These are phyloP conservation scores for Pisolithus sp. DNA, from an alignment of 768 basidiomycete genomes.

Conservation along the genomic window DNA sequence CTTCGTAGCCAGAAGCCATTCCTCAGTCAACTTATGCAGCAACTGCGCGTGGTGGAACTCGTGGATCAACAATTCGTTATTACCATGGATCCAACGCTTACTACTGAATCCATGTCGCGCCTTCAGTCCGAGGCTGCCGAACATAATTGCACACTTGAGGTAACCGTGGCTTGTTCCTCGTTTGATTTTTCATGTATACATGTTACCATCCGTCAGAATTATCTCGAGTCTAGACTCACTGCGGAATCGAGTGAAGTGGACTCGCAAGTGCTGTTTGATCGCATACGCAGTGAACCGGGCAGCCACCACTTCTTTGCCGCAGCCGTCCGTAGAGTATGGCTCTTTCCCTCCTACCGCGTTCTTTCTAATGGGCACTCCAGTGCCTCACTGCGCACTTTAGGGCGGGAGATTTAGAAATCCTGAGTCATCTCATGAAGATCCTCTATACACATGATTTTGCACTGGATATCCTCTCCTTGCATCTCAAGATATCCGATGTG, in stretches of 20 bases:
- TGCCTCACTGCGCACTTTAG: constrained; percentile 48
- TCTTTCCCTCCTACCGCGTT: background rate
- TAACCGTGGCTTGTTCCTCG: constrained; percentile 20
- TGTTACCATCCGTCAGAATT: constrained; percentile 20
- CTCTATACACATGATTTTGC: constrained; percentile 53
- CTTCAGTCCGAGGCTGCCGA: constrained; percentile 58
- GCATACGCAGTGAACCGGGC: constrained; percentile 49
- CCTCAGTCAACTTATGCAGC: constrained; percentile 36
- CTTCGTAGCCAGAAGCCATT: constrained; percentile 19
- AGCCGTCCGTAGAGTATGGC: constrained; percentile 49
- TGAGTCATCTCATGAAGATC: constrained; percentile 65
- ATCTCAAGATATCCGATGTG: constrained; percentile 59
- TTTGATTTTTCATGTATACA: constrained; percentile 1
- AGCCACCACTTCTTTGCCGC: constrained; percentile 55
- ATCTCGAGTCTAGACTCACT: constrained; percentile 52
- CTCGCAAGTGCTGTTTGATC: constrained; percentile 25
- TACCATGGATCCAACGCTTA: constrained; percentile 45
- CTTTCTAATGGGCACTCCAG: constrained; percentile 31
- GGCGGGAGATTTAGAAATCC: constrained; percentile 56
- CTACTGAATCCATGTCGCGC: constrained; percentile 42
- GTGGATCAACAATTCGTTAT: constrained; percentile 47
- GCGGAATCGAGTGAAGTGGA: constrained; percentile 42
- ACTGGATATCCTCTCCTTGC: constrained; percentile 65
- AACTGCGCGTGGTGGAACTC: constrained; percentile 47
- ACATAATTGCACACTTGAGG: constrained; percentile 51